Evolutionary conservation across 352 stramenopile genomes (phyloP).

Genomic region (Phytopythium boreale): DNA sequence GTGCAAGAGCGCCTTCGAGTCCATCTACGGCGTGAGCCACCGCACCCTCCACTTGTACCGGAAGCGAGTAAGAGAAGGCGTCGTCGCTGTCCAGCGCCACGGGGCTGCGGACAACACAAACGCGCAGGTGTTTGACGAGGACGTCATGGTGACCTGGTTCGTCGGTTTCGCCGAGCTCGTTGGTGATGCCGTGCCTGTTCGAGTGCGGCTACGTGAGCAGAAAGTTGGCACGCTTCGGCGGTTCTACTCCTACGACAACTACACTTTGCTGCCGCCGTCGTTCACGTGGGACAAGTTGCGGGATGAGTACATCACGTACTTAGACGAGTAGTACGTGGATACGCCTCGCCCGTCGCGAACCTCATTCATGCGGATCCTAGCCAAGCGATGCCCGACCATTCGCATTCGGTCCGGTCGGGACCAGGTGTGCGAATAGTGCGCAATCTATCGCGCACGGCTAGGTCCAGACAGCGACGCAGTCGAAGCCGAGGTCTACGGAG

Average conservation of each 20-base stretch:
- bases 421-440: slow-evolving; percentile 10
- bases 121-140: neutral
- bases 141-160: neutral
- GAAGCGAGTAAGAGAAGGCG: neutral
- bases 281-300: neutral
- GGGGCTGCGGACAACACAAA: neutral
- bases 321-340: slow-evolving; percentile 1
- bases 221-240: neutral
- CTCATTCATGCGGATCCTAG: slow-evolving; percentile 4
- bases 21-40: slow-evolving; percentile 2
- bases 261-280: no score
- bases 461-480: neutral
- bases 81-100: neutral
- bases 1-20: slow-evolving; percentile 3
- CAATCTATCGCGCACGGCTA: slow-evolving; percentile 1
- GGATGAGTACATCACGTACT: slow-evolving; percentile 3
- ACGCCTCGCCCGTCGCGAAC: neutral
- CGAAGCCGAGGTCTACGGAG: slow-evolving; percentile 5
- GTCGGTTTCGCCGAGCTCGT: neutral
- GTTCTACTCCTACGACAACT: neutral
- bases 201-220: neutral
- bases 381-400: neutral
- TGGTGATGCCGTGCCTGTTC: neutral
- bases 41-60: slow-evolving; percentile 4
- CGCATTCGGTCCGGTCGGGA: neutral